Conservation (phyloP, 345 rosid genomes). For the Barbarea vulgaris region DNA sequence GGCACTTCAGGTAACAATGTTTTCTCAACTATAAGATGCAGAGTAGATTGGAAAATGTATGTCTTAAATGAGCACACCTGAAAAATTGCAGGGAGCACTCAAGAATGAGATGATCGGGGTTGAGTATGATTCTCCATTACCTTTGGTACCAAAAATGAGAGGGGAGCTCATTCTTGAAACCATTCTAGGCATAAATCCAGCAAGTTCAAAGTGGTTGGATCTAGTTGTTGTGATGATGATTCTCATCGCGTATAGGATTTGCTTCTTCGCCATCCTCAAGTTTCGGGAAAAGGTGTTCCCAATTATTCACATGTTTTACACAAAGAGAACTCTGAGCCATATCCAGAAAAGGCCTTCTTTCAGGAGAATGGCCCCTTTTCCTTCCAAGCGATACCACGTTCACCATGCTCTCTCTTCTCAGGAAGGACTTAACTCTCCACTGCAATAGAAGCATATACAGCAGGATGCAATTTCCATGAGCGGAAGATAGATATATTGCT, state of each 20-base stretch:
- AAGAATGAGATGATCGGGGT: conserved; percentile 83
- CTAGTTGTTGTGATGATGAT: conserved; percentile 57
- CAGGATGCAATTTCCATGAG: neutral
- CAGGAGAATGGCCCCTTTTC: conserved; percentile 47
- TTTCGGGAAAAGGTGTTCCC: conserved; percentile 75
- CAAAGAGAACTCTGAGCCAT: conserved; percentile 59
- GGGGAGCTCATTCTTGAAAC: conserved; percentile 61
- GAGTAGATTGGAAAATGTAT: neutral
- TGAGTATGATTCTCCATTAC: conserved; percentile 67
- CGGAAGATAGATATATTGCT: conserved; percentile 5
- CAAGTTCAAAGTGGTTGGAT: conserved; percentile 86
- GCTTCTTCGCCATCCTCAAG: conserved; percentile 79
- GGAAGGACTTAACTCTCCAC: conserved; percentile 83
- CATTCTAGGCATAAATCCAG: conserved; percentile 55
- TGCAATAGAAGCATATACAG: conserved; percentile 42
- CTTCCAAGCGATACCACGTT: conserved; percentile 62
- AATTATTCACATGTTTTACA: conserved; percentile 52
- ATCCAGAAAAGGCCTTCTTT: conserved; percentile 82
- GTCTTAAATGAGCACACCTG: conserved; percentile 15
- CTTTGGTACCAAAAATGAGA: conserved; percentile 55
- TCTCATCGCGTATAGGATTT: conserved; percentile 64
- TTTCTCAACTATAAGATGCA: conserved; percentile 5
- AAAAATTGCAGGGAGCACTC: conserved; percentile 63
- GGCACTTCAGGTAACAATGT: conserved; percentile 70
- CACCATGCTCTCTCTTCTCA: conserved; percentile 70